Evolutionary conservation across 1,284 basidiomycete species (phyloP).

Genomic region (Coniferiporia sulphurascens): DNA sequence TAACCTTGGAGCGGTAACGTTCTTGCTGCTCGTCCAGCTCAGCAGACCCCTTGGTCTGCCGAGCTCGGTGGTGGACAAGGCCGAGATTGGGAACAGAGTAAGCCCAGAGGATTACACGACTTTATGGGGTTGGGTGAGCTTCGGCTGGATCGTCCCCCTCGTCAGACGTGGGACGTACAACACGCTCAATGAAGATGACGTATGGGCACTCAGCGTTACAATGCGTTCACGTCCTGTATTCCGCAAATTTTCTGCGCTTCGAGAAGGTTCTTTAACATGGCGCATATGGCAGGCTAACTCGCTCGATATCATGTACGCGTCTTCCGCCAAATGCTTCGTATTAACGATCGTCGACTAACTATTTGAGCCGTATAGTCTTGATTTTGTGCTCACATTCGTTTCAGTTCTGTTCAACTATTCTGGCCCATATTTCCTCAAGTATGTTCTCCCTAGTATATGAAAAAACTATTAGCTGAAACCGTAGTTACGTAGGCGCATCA

Average conservation of each 20-base stretch:
- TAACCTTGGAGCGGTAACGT: slow-evolving; percentile 39
- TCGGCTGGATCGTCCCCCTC: slow-evolving; percentile 72
- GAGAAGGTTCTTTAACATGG: slow-evolving; percentile 50
- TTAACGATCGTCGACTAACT: not conserved
- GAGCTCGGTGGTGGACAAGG: slow-evolving; percentile 39
- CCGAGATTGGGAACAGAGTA: slow-evolving; percentile 48
- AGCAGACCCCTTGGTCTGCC: slow-evolving; percentile 57
- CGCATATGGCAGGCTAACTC: slow-evolving; percentile 66
- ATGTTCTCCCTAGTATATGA: slow-evolving; percentile 14
- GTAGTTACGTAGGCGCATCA: slow-evolving; percentile 3
- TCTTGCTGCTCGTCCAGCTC: slow-evolving; percentile 41
- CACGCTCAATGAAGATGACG: slow-evolving; percentile 65
- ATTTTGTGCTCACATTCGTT: slow-evolving; percentile 58
- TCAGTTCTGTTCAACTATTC: slow-evolving; percentile 68
- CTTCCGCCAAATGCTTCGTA: not conserved
- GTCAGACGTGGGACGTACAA: slow-evolving; percentile 52
- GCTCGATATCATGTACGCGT: slow-evolving; percentile 56
- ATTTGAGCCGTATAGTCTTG: slow-evolving; percentile 35
- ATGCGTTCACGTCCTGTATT: slow-evolving; percentile 65
- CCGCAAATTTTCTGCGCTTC: slow-evolving; percentile 42
- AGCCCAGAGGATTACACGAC: slow-evolving; percentile 74
- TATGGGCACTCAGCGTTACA: slow-evolving; percentile 67
- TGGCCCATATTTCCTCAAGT: slow-evolving; percentile 65
- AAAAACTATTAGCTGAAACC: not conserved
- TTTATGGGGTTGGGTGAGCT: slow-evolving; percentile 75